These are phyloP conservation scores for Penicillium freii DNA, from an alignment of 2,329 filamentous ascomycete genomes.

Conservation along the genomic window DNA sequence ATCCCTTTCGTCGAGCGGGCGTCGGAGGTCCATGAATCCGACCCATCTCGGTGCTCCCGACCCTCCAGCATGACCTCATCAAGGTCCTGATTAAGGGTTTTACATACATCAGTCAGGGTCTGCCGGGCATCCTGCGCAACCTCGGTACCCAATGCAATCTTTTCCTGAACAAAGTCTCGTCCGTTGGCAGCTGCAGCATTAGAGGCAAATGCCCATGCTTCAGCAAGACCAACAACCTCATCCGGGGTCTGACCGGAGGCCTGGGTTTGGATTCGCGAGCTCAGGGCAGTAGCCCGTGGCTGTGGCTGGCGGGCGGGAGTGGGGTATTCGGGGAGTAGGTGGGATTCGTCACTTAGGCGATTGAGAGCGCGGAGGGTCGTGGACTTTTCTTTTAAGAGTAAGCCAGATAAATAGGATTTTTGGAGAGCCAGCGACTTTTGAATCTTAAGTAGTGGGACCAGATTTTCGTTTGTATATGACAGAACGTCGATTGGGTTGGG, in stretches of 20 bases:
- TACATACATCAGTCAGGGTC: slow-evolving; percentile 34
- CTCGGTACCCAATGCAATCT: slow-evolving; percentile 33
- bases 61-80: slow-evolving; percentile 21
- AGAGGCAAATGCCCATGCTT: slow-evolving; percentile 44
- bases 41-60: slow-evolving; percentile 17
- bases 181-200: slow-evolving; percentile 32
- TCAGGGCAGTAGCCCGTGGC: slow-evolving; percentile 31
- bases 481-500: slow-evolving; percentile 32
- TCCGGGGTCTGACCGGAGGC: slow-evolving; percentile 25
- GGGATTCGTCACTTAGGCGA: slow-evolving; percentile 43
- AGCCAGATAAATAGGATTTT: slow-evolving; percentile 37
- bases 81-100: slow-evolving; percentile 36
- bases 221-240: slow-evolving; percentile 34
- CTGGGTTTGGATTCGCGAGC: slow-evolving; percentile 19
- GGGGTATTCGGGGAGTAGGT: slow-evolving; percentile 45
- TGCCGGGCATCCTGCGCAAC: slow-evolving; percentile 29
- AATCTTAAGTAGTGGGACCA: slow-evolving; percentile 36
- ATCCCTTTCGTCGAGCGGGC: slow-evolving; percentile 25
- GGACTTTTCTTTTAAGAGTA: slow-evolving; percentile 41
- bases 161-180: slow-evolving; percentile 36
- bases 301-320: slow-evolving; percentile 38
- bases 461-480: slow-evolving; percentile 32
- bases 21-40: slow-evolving; percentile 36
- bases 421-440: slow-evolving; percentile 40
- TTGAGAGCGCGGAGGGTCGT: slow-evolving; percentile 38